Evolutionary conservation across 2,329 filamentous ascomycete genomes (phyloP).

Genomic region (Clarireedia monteithiana): DNA sequence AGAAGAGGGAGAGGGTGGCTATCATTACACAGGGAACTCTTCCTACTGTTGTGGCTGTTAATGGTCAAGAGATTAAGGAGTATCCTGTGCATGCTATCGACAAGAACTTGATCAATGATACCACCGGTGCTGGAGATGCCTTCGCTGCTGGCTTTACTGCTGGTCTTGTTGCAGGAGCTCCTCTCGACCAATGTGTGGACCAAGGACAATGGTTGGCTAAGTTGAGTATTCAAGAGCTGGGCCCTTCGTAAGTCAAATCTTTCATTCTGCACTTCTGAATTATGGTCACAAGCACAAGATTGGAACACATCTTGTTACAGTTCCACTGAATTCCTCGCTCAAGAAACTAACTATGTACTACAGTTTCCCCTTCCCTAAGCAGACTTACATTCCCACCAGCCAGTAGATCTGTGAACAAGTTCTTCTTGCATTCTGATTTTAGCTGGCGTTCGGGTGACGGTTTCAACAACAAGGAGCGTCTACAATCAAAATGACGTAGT

Average conservation of each 20-base stretch:
- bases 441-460: slow-evolving; percentile 41
- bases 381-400: slow-evolving; percentile 53
- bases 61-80: slow-evolving; percentile 64
- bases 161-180: slow-evolving; percentile 77
- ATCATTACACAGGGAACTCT: slow-evolving; percentile 94
- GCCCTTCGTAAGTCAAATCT: slow-evolving; percentile 71
- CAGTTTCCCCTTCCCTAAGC: slow-evolving; percentile 77
- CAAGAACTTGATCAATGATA: slow-evolving; percentile 79
- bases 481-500: slow-evolving; percentile 24
- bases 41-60: slow-evolving; percentile 76
- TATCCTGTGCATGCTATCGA: slow-evolving; percentile 77
- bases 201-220: slow-evolving; percentile 96
- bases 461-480: slow-evolving; percentile 45
- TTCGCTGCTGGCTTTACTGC: slow-evolving; percentile 93
- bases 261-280: slow-evolving; percentile 8
- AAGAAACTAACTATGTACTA: slow-evolving; percentile 19
- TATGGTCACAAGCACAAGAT: neutral
- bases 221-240: slow-evolving; percentile 89
- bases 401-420: slow-evolving; percentile 15
- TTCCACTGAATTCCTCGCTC: slow-evolving; percentile 2
- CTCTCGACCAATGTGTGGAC: slow-evolving; percentile 70
- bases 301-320: neutral
- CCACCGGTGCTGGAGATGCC: slow-evolving; percentile 92
- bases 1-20: slow-evolving; percentile 71
- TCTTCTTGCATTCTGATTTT: slow-evolving; percentile 33